Evolutionary conservation across 1,139 yeast species (phyloP), one percentile per base, ranked within the genome.

Genomic region (Ashbya aceris): DNA sequence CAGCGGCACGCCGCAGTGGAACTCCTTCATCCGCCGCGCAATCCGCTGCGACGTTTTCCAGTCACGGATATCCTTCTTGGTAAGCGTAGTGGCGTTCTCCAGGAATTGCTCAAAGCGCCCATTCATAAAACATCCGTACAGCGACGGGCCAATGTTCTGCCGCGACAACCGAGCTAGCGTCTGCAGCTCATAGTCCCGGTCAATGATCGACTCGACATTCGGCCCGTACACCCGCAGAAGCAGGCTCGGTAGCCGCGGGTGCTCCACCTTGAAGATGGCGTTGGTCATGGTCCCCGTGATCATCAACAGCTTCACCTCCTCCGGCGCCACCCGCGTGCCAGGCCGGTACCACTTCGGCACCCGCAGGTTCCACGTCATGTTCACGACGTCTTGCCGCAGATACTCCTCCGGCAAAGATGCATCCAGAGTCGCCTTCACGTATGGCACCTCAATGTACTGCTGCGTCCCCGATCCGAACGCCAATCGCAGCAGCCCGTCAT

Each of bases 1-100:
- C 43, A 91, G 66, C n/a, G 75, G 76, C 27, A 91, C 78, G 55
- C 89, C 87, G 47, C 73, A 73, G 58, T 91, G 98, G 47, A 91
- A 71, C 54, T 91, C 97, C 55, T 91, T 82, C 97, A 91, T 91
- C 67, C 98, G 79, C 67, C 95, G 78, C 8, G 96, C 96, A 50
- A 91, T 81, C 69, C 85, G 84, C 50, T 82, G 80, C 39, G 91
- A 79, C 14, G 84, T 79, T 20, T 79, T 78, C 47, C 84, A 79
- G 49, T 79, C 78, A 57, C 94, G 73, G 44, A 91, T 76, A 51
- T 84, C 86, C 9, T 74, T 71, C 53, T 77, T 81, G 38, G 79
- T 76, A 49, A 91, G 70, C 1, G 96, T 81, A n/a, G 47, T 50
- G 17, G 58, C 56, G 41, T 91, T 84, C 42, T 80, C 83, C 49